phyloP scores from a whole-genome alignment of 2,329 filamentous ascomycete species.

The Arthrobotrys megalospora region DNA sequence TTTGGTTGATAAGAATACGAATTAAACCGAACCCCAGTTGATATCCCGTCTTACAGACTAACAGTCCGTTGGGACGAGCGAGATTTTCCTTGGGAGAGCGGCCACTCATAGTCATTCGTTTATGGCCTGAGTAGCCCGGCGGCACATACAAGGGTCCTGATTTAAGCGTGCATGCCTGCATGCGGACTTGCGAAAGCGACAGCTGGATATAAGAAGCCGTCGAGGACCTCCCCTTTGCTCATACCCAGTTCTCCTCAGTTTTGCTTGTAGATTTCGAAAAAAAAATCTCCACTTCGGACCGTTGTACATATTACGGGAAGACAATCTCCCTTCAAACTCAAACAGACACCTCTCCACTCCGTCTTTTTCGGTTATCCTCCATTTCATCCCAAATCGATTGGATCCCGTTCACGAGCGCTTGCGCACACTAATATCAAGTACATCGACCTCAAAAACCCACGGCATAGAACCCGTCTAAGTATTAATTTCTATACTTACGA shows the following conservation, averaged over 20 bases:
- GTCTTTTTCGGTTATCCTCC: not conserved
- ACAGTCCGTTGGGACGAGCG: constrained; percentile 31
- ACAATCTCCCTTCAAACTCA: not conserved
- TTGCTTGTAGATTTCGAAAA: constrained; percentile 3
- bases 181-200: constrained; percentile 24
- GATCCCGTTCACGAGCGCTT: not conserved
- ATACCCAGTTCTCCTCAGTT: constrained; percentile 12
- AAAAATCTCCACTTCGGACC: constrained; percentile 14
- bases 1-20: not conserved
- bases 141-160: constrained; percentile 7
- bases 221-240: constrained; percentile 12
- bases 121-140: constrained; percentile 51
- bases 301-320: constrained; percentile 11
- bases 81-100: constrained; percentile 17
- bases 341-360: constrained; percentile 16
- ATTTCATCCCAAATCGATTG: not conserved
- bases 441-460: not conserved
- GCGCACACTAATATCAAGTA: not conserved
- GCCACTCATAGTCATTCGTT: constrained; percentile 53
- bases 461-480: too few species aligned
- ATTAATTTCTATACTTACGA: too few species aligned
- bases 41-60: constrained; percentile 10
- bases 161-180: constrained; percentile 33
- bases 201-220: constrained; percentile 23
- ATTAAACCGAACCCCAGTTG: constrained; percentile 4